Base-by-base conservation (phyloP, 2,329 filamentous ascomycete genomes). In the Ceratocystis albifundus region DNA sequence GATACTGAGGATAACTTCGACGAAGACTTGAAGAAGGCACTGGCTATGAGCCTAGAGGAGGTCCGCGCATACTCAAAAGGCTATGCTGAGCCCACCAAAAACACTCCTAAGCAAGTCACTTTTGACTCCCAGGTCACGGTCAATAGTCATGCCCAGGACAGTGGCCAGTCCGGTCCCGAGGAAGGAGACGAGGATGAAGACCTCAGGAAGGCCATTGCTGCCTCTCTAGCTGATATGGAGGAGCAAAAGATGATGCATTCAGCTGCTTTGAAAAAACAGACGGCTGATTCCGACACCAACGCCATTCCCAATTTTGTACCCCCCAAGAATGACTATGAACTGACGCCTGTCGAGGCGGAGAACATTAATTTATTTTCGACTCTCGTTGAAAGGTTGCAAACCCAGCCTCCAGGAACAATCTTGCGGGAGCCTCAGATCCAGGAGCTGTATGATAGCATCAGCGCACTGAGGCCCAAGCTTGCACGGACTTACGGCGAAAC, bases 361-460 rank as follows among this genome's bases (percentile, higher is more conserved):
- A 97, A 97, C 71, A 99, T 99, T 74, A 96, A 96, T 72, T 79
- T 99, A 0, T 97, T 99, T 73, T 83, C 94, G 0, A 96, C 94
- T 0, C 78, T 99, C 46, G 94, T 99, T 10, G 94, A 99, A 74
- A 86, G 95, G 44, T 78, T 99, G 50, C 93, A 97, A 74, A 94
- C 95, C 68, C 94, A 99, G 72, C 90, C 94, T 0, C 92, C 92
- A 0, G 94, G 94, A 0, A 97, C 94, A 0, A 96, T 99, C 65
- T 77, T 99, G n/a, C 83, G 94, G 62, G 94, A 99, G 72, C 94
- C 94, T 1, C 94, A 97, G 74, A 96, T 99, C 63, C 94, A 99
- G 75, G 94, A 99, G 76, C 80, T 99, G 3, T 99, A 99, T 74
- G 94, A 97, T 73, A 95, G 92, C 71, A 97, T 99, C 71, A 91